These are phyloP conservation scores for Venturia asperata DNA, from an alignment of 2,329 filamentous ascomycete species.

Conservation along the genomic window DNA sequence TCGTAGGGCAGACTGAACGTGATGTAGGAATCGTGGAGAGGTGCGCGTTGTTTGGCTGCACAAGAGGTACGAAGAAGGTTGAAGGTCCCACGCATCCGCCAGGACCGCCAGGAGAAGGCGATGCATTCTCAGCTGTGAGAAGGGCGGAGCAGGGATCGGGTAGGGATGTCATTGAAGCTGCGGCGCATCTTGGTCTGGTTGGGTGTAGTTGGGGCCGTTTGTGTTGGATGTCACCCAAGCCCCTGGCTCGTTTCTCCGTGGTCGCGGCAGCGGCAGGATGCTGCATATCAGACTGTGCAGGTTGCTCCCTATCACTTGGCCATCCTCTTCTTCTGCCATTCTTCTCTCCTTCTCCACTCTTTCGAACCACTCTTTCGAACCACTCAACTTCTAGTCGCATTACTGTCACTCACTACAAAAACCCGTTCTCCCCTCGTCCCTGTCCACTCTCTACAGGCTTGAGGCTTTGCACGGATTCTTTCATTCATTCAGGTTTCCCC, in stretches of 20 bases:
- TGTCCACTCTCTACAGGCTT: slow-evolving; percentile 17
- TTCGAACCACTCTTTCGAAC: slow-evolving; percentile 9
- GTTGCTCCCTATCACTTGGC: not conserved
- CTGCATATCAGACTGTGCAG: not conserved
- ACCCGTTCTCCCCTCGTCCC: slow-evolving; percentile 2
- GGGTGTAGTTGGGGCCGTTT: not conserved
- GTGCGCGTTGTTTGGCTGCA: not conserved
- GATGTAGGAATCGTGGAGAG: not conserved
- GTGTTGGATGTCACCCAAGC: slow-evolving; percentile 1
- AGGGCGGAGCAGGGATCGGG: not conserved
- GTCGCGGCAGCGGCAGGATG: not conserved
- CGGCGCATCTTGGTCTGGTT: not conserved
- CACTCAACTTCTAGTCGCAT: not conserved
- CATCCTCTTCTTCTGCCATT: not conserved
- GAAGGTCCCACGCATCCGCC: not conserved
- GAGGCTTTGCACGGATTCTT: slow-evolving; percentile 11
- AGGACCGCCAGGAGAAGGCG: not conserved
- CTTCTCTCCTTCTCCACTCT: not conserved
- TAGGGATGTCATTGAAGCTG: not conserved
- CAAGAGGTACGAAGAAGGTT: not conserved
- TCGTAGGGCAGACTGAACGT: not conserved
- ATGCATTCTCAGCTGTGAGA: not conserved
- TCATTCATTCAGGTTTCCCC: slow-evolving; percentile 3
- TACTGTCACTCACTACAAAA: slow-evolving; percentile 8
- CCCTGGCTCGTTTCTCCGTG: not conserved